These are phyloP conservation scores for Ocimum tenuiflorum DNA, from an alignment of 257 asterid genomes.

Conservation along the genomic window DNA sequence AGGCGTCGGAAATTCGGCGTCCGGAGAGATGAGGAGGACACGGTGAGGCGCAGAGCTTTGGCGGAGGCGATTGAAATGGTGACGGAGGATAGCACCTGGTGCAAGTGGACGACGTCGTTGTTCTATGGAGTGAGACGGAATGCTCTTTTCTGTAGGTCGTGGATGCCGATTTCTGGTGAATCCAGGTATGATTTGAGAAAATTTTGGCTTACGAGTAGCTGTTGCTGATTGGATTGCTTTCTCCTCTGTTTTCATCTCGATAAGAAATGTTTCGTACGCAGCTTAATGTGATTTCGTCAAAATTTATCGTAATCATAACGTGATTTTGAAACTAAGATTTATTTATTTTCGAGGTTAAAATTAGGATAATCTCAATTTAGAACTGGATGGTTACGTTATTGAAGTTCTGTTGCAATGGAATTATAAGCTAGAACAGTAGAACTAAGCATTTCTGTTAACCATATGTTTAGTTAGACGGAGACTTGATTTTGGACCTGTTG, in stretches of 20 bases:
- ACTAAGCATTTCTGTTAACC: not conserved
- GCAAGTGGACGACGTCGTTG: constrained; percentile 67
- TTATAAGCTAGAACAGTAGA: not conserved
- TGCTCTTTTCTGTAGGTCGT: constrained; percentile 89
- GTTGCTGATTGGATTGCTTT: constrained; percentile 7
- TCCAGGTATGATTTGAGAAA: constrained; percentile 37
- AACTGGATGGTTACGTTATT: not conserved
- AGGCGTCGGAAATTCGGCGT: constrained; percentile 49
- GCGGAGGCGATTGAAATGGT: constrained; percentile 82
- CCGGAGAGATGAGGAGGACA: constrained; percentile 90
- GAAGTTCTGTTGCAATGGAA: not conserved
- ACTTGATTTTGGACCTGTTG: not conserved
- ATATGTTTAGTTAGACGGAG: not conserved
- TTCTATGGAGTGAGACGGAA: constrained; percentile 64
- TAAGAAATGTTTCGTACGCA: not conserved
- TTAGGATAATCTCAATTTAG: not conserved
- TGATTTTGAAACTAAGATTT: not conserved
- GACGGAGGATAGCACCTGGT: constrained; percentile 30
- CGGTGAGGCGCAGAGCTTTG: constrained; percentile 78
- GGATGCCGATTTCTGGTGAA: constrained; percentile 77
- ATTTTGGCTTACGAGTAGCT: not conserved
- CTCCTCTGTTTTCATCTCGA: not conserved
- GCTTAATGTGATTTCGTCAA: not conserved
- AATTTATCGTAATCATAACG: not conserved
- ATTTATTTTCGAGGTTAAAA: not conserved